A percentile compares a stretch with the other conserved stretches of the same genome.
These are phyloP conservation scores for Ganoderma sinense DNA, from an alignment of 1,284 basidiomycete genomes.

Conservation along the genomic window DNA sequence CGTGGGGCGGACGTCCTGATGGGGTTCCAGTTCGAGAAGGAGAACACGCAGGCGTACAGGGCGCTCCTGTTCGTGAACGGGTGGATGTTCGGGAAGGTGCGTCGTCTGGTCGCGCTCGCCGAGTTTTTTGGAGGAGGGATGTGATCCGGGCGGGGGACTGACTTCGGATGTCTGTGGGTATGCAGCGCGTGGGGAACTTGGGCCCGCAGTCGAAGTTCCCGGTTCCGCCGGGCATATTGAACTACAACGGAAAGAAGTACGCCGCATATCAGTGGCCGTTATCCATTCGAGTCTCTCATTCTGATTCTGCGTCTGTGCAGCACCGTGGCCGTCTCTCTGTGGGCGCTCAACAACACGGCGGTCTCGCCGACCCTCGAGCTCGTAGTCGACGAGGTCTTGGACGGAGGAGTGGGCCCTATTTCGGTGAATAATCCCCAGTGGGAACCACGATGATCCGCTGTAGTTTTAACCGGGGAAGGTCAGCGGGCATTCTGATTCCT, in stretches of 20 bases:
- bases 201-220: slow-evolving; percentile 81
- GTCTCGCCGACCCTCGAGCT: slow-evolving; percentile 63
- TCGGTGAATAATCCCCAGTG: background rate
- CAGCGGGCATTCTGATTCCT: no score
- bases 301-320: slow-evolving; percentile 42
- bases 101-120: no score
- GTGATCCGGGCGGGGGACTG: no score
- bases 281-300: no score
- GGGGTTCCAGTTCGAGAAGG: slow-evolving; percentile 66
- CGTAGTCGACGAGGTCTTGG: slow-evolving; percentile 62
- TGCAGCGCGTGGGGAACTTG: slow-evolving; percentile 42
- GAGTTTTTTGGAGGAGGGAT: no score
- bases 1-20: slow-evolving; percentile 65
- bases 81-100: slow-evolving; percentile 87
- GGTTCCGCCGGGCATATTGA: slow-evolving; percentile 74
- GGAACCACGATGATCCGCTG: background rate
- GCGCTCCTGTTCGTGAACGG: slow-evolving; percentile 82
- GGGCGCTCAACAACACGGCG: slow-evolving; percentile 62
- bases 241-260: slow-evolving; percentile 76
- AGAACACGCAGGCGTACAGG: slow-evolving; percentile 61
- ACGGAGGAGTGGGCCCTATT: slow-evolving; percentile 70
- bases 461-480: no score
- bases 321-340: slow-evolving; percentile 76
- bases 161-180: no score
- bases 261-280: slow-evolving; percentile 32